These are phyloP conservation scores for Neurospora intermedia DNA, from an alignment of 495 filamentous ascomycete species.

Conservation along the genomic window DNA sequence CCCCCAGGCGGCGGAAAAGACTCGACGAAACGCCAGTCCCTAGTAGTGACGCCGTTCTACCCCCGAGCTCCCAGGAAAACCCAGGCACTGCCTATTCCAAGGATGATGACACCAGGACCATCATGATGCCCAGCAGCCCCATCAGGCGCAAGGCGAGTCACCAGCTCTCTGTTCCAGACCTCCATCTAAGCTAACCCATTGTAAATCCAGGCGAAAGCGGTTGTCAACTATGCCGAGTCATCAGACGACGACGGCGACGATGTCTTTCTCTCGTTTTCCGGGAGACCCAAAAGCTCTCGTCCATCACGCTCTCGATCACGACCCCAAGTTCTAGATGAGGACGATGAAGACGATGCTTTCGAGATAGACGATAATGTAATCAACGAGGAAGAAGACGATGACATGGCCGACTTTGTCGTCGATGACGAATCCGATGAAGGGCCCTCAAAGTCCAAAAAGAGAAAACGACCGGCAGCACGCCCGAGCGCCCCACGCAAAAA, in stretches of 20 bases:
- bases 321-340: constrained; percentile 32
- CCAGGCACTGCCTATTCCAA: constrained; percentile 6
- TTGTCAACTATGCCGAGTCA: constrained; percentile 56
- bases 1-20: constrained; percentile 21
- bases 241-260: constrained; percentile 53
- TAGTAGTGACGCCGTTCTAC: constrained; percentile 59
- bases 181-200: constrained; percentile 6
- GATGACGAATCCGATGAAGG: constrained; percentile 60
- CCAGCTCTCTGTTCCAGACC: background rate
- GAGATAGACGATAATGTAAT: constrained; percentile 42
- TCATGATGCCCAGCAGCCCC: constrained; percentile 47
- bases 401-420: constrained; percentile 75
- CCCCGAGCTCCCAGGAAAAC: constrained; percentile 48
- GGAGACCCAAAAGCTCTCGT: constrained; percentile 19
- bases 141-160: constrained; percentile 38
- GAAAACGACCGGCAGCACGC: constrained; percentile 50
- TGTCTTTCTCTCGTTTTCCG: constrained; percentile 34
- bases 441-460: constrained; percentile 51
- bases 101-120: constrained; percentile 16
- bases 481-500: constrained; percentile 45
- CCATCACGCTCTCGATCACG: constrained; percentile 20
- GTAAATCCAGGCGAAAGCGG: constrained; percentile 37
- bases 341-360: constrained; percentile 54
- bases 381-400: constrained; percentile 55
- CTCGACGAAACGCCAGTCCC: constrained; percentile 59